Base-by-base conservation (phyloP, 768 basidiomycete genomes). In the Kwoniella newhampshirensis region DNA sequence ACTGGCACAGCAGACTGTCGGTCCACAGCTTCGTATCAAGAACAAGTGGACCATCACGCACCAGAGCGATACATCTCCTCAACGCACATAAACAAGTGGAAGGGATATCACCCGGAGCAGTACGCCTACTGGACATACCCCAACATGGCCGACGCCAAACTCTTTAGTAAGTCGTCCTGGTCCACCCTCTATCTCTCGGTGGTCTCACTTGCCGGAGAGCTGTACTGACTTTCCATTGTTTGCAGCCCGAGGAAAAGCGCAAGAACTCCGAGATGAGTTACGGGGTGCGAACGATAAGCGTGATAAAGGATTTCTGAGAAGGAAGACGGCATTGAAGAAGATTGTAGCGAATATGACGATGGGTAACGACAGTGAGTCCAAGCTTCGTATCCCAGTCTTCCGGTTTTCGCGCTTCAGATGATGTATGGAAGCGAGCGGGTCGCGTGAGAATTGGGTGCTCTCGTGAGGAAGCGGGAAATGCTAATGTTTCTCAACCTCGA, bases 311-410 rank as follows among this genome's bases (percentile, higher is more conserved):
- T 98, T 84, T 64, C 79, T 85, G 66, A 93, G 93, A 78, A 84
- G 92, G 68, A 98, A 92, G 83, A 92, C 85, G 0, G 87, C 90
- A 18, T 78, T 98, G 67, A 98, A 99, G 83, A 94, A 93, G 81
- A 87, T 97, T 59, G 91, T 97, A 12, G 96, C 96, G 39, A 97
- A 97, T 77, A 98, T 98, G 77, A 99, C 96, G 3, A 98, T 99
- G 93, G 96, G 96, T 41, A 96, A 92, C 73, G 93, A 98, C 78
- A 93, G 94, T 96, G 74, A 79, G 91, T 85, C 15, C 7, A 7
- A 28, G 27, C 32, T 32, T 13, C n/a, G n/a, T n/a, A n/a, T n/a
- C n/a, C n/a, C n/a, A n/a, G n/a, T n/a, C n/a, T n/a, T n/a, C n/a
- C 11, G 40, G 17, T 12, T 2, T 17, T 30, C 20, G 25, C 13